Base-by-base conservation (phyloP, 1,139 yeast genomes). In the Yueomyces sp. region DNA sequence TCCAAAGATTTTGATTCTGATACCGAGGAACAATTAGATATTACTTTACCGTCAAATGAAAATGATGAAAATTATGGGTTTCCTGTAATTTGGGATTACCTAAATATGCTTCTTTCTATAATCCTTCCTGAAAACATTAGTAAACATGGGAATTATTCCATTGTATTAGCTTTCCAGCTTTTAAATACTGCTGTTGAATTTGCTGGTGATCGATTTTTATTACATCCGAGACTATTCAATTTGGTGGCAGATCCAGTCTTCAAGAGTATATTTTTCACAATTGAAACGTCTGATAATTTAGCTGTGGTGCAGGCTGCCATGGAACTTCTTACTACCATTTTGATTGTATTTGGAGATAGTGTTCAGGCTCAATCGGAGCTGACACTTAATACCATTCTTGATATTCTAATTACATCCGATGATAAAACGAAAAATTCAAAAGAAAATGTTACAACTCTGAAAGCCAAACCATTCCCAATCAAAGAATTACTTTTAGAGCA, bases 401-500 rank as follows among this genome's bases (percentile, higher is more conserved):
- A 72, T 46, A 66, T 77, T 1, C 67, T 80, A 27, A 57, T 73
- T 38, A 75, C 78, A 2, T 27, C n/a, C 27, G 19, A 36, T 27
- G 36, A 36, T 8, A 35, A 38, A 27, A 48, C 48, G 3, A 50
- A 70, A 58, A 49, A 71, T 37, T 65, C 72, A 32, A 69, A 72
- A 46, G 4, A 30, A 2, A 34, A 39, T 25, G 5, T 19, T 4
- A 5, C 8, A 33, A n/a, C 8, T 9, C 6, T 11, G 9, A 27
- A 29, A 26, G 12, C 38, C n/a, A 45, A 40, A 26, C 37, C 39
- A 6, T 28, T 39, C n/a, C 41, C 40, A 27, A 68, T 78, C 2
- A 81, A 91, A 50, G 97, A 91, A 57, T 70, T 83, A 52, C 69
- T 91, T 54, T 72, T 87, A 37, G 97, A 91, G 59, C 77, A 89